Base-by-base conservation (phyloP, 306 rosid genomes). In the Quercus ilex region DNA sequence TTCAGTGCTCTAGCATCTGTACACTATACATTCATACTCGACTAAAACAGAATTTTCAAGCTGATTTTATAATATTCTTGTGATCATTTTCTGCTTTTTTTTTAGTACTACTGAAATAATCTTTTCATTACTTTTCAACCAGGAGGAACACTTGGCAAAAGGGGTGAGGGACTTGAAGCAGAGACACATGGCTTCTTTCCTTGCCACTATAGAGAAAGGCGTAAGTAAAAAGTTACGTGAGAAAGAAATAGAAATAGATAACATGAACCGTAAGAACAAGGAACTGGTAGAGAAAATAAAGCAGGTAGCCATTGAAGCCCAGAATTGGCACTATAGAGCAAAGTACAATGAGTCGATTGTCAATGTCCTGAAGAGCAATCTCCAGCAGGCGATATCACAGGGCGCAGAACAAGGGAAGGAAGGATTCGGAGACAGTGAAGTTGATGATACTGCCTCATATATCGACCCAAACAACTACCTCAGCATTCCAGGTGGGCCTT, bases 401-500 rank as follows among this genome's bases (percentile, higher is more conserved):
- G 97, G 98, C 59, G 96, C 78, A 5, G 97, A 94, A 57, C 94
- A 89, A 71, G 97, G 88, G 59, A 94, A 92, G 85, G 99, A 92
- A 87, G 99, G 99, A 38, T 94, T 90, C 58, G 97, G 99, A 80
- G 99, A 94, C 80, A 94, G 92, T 56, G 99, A 92, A 84, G 86
- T 79, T 63, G 98, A 94, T 71, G 97, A 94, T 59, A 86, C 92
- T 10, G 89, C 90, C 57, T 92, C 97, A 1, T 81, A 82, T 78
- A 78, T 89, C 1, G 87, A 91, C 79, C 93, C 94, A 2, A 90
- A 82, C 68, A 92, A 91, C 89, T 77, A 85, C 80, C 74, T 88
- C 26, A 81, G 81, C 41, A 46, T 88, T 74, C 85, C 88, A 1
- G 87, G 81, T 0, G 82, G 75, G 1, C 70, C 81, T 1, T 28